Percentiles rank a stretch among this genome's conserved stretches.
These are phyloP conservation scores for Cynanchum wilfordii DNA, from an alignment of 257 asterid genomes.

Conservation along the genomic window DNA sequence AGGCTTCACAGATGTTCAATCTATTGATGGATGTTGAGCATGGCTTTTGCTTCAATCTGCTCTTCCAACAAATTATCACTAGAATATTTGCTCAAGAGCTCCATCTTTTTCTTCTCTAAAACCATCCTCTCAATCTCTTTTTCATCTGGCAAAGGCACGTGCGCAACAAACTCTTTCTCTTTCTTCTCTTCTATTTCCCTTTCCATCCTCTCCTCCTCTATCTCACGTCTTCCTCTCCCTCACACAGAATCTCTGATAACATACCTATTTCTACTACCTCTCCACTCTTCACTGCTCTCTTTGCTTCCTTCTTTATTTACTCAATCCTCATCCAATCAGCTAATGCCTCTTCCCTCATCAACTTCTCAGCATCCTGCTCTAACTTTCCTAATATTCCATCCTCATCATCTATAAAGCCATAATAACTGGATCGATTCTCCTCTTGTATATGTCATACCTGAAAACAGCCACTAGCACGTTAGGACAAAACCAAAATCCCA, in stretches of 20 bases:
- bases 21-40: background rate
- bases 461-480: background rate
- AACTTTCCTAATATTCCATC: background rate
- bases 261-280: background rate
- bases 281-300: background rate
- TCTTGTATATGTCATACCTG: slow-evolving; percentile 1
- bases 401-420: background rate
- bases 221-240: background rate
- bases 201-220: background rate
- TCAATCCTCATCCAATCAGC: slow-evolving; percentile 1
- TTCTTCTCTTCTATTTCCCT: background rate
- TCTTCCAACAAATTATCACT: background rate
- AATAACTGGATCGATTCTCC: background rate
- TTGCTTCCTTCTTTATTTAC: background rate
- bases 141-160: background rate
- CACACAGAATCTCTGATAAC: background rate
- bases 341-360: background rate
- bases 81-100: background rate
- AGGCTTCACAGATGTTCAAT: background rate
- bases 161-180: background rate
- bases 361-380: slow-evolving; percentile 1
- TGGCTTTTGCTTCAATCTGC: background rate
- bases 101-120: background rate
- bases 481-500: background rate
- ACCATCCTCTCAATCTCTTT: background rate